Evolutionary conservation across 805 yeast species (phyloP).

Genomic region (Ogataea corticis): DNA sequence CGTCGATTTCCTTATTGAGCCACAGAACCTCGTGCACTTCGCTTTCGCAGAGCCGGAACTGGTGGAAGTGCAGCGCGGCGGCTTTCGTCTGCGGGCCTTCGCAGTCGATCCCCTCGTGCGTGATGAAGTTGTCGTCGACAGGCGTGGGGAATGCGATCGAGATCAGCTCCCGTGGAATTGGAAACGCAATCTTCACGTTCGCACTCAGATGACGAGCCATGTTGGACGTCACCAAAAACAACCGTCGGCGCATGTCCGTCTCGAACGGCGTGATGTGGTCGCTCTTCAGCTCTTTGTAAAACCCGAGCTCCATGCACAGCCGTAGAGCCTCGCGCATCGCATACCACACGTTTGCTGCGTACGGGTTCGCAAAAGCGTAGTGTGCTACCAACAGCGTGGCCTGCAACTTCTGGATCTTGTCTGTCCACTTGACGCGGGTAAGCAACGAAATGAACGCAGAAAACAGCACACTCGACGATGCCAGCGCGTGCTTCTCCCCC

Average conservation of each 20-base stretch:
- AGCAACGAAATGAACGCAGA: slow-evolving; percentile 9
- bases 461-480: slow-evolving; percentile 15
- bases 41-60: slow-evolving; percentile 15
- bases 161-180: slow-evolving; percentile 11
- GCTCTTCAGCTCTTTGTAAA: slow-evolving; percentile 11
- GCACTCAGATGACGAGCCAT: slow-evolving; percentile 19
- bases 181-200: slow-evolving; percentile 12
- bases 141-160: slow-evolving; percentile 13
- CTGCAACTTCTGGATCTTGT: slow-evolving; percentile 12
- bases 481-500: slow-evolving; percentile 12
- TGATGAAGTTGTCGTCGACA: slow-evolving; percentile 18
- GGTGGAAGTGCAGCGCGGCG: slow-evolving; percentile 18
- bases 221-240: slow-evolving; percentile 12
- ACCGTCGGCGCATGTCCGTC: slow-evolving; percentile 11
- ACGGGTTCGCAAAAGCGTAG: slow-evolving; percentile 21
- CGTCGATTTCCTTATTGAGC: slow-evolving; percentile 10
- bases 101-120: slow-evolving; percentile 10
- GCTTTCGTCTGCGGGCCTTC: slow-evolving; percentile 19
- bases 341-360: slow-evolving; percentile 19
- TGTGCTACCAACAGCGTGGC: slow-evolving; percentile 15
- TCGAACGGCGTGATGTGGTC: slow-evolving; percentile 8
- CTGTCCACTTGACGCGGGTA: slow-evolving; percentile 7
- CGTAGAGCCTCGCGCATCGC: slow-evolving; percentile 14
- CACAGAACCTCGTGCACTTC: slow-evolving; percentile 20
- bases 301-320: slow-evolving; percentile 15